Conservation (phyloP, 2,329 filamentous ascomycete species). For the Beauveria scarabaeidicola region DNA sequence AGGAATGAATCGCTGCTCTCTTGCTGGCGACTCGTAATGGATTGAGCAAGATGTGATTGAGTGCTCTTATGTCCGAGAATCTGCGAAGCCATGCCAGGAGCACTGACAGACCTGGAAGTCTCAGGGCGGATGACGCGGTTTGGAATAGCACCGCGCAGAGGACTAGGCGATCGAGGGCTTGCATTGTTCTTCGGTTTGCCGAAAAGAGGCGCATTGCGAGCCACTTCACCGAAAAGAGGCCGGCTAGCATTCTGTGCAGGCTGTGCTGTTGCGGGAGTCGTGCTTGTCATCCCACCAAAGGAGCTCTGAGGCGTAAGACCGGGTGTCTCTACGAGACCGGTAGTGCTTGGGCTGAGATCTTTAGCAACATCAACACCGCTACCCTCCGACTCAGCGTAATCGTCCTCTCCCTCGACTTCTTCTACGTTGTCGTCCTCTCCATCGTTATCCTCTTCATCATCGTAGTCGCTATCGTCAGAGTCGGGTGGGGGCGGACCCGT, state of each 20-base stretch:
- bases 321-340: constrained; percentile 36
- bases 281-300: constrained; percentile 42
- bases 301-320: constrained; percentile 51
- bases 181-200: constrained; percentile 39
- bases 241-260: constrained; percentile 35
- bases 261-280: constrained; percentile 21
- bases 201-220: constrained; percentile 43
- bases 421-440: constrained; percentile 30
- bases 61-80: constrained; percentile 36
- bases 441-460: constrained; percentile 30
- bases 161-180: constrained; percentile 67
- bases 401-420: constrained; percentile 36
- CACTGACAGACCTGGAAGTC: constrained; percentile 48
- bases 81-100: constrained; percentile 50
- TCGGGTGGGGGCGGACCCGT: constrained; percentile 24
- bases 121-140: constrained; percentile 41
- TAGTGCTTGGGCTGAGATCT: constrained; percentile 47
- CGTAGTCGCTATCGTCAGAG: constrained; percentile 20
- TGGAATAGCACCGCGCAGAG: constrained; percentile 52
- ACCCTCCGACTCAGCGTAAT: constrained; percentile 44
- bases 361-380: constrained; percentile 59
- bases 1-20: constrained; percentile 39
- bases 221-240: constrained; percentile 48
- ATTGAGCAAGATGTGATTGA: constrained; percentile 28
- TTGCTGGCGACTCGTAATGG: constrained; percentile 31